Base-by-base conservation (phyloP, 1,284 basidiomycete genomes). In the Microstroma glucosiphilum region DNA sequence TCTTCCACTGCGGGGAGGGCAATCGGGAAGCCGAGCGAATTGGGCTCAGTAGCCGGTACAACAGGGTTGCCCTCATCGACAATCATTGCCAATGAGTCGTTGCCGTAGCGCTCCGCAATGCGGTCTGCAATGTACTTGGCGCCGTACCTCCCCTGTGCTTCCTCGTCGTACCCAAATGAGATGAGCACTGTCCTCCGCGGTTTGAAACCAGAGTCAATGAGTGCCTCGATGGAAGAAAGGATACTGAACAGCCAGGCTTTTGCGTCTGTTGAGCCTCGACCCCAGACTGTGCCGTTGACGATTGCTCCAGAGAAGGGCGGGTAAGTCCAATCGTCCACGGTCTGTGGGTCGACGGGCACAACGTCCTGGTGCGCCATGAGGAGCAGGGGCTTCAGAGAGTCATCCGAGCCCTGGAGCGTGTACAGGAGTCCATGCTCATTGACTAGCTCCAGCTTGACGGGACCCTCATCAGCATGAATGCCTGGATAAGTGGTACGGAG, bases 101-200 rank as follows among this genome's bases (percentile, higher is more conserved):
- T 54, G 40, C 73, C 73, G 56, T 75, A 75, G 23, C 65, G 60
- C 23, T 65, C 41, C 40, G 65, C 49, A 9, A 77, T 62, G 51
- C 66, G 63, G 11, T 57, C 42, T 2, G 67, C 68, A 12, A 77
- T 63, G 42, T 64, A 25, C 25, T 42, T 40, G 6, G 66, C 60
- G 53, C 56, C 57, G 8, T 60, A 40, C 49, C 51, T 19, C 19
- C 68, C 69, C 56, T 67, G 56, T 1, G 65, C 58, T 78, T 89
- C 88, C 70, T 89, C 88, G 69, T 89, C 88, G 62, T 85, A 86
- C 17, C 88, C 88, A 57, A 85, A 86, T 0, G 85, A 83, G 37
- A 88, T 80, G 21, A 89, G 81, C 43, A 89, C 79, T 17, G 69
- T 72, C 30, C 80, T 70, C 54, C 67, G 72, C 6, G 83, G 83